Evolutionary conservation across 768 basidiomycete genomes (phyloP).

Genomic region (Trametes elegans): DNA sequence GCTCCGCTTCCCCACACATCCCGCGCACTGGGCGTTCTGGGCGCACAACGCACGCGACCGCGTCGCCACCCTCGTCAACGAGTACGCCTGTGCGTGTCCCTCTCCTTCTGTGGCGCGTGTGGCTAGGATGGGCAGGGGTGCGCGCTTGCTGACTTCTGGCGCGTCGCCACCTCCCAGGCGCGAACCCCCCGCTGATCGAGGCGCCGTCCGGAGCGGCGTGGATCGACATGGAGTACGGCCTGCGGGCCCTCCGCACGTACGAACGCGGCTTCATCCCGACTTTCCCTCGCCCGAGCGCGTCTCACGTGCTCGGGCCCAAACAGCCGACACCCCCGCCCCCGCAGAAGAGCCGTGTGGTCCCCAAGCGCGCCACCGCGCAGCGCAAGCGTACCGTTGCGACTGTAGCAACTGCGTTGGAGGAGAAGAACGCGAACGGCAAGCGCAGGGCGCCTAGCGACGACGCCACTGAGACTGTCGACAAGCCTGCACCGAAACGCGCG

Average conservation of each 20-base stretch:
- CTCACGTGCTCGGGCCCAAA: too few species aligned
- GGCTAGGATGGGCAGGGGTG: background rate
- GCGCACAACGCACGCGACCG: background rate
- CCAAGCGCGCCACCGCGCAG: background rate
- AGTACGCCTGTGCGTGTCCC: slow-evolving; percentile 1
- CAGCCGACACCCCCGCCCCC: too few species aligned
- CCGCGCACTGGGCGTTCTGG: slow-evolving; percentile 16
- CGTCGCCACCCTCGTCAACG: slow-evolving; percentile 3
- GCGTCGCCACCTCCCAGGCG: background rate
- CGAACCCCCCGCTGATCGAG: background rate
- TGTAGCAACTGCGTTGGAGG: background rate
- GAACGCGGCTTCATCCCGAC: background rate
- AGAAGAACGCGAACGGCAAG: background rate
- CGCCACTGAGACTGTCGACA: background rate
- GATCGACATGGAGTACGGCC: slow-evolving; percentile 4
- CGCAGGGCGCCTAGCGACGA: background rate
- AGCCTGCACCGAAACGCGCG: background rate
- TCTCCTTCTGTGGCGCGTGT: background rate
- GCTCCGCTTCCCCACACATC: slow-evolving; percentile 1
- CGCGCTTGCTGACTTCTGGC: background rate
- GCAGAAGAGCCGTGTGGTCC: too few species aligned
- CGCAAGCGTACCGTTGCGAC: background rate
- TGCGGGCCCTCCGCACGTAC: background rate
- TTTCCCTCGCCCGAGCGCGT: background rate
- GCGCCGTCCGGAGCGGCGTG: background rate